Percentiles rank a stretch among this genome's conserved stretches.
Conservation (phyloP, 1,139 yeast species). For the Candida anutae region DNA sequence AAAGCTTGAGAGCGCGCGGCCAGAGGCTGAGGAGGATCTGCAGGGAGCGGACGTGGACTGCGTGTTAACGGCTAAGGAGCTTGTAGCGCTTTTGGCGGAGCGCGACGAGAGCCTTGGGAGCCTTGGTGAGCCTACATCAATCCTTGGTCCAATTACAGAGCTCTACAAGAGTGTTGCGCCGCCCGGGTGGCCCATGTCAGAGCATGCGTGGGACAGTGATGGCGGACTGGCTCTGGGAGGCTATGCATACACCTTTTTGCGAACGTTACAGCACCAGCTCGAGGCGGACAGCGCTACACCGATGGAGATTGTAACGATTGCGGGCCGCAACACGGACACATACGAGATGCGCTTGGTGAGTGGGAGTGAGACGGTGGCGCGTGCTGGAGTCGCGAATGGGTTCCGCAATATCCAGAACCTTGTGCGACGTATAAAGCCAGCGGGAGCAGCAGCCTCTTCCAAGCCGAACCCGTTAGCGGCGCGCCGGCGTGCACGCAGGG, state of each 20-base stretch:
- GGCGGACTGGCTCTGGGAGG: conserved; percentile 89
- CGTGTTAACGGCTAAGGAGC: conserved; percentile 86
- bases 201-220: conserved; percentile 63
- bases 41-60: conserved; percentile 70
- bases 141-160: not conserved
- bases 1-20: conserved; percentile 88
- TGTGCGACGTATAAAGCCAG: conserved; percentile 70
- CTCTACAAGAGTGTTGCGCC: conserved; percentile 39
- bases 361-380: conserved; percentile 38
- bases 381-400: conserved; percentile 79
- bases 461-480: conserved; percentile 32
- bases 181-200: conserved; percentile 46
- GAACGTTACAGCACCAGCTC: conserved; percentile 26
- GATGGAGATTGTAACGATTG: conserved; percentile 20
- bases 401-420: conserved; percentile 90
- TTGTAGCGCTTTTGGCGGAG: conserved; percentile 63
- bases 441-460: conserved; percentile 7
- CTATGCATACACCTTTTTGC: conserved; percentile 58
- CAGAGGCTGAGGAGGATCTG: conserved; percentile 35
- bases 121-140: not conserved
- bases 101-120: conserved; percentile 12
- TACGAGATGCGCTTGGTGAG: conserved; percentile 53
- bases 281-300: conserved; percentile 9
- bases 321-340: conserved; percentile 73
- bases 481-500: conserved; percentile 30